These are phyloP conservation scores for Flaveria trinervia DNA, from an alignment of 129 eudicot species.

Conservation along the genomic window DNA sequence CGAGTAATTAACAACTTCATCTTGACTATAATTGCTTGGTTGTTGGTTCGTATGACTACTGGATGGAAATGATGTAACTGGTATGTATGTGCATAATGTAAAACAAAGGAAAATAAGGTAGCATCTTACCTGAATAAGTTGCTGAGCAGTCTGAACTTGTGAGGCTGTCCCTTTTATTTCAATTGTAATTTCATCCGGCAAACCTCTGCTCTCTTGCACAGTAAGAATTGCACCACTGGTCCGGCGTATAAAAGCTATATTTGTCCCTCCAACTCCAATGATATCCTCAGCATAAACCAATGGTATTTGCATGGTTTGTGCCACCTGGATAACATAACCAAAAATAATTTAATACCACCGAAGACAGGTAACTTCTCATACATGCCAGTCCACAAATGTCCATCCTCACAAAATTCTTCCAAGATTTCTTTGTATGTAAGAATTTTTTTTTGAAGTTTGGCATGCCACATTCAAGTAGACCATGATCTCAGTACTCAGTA, in stretches of 20 bases:
- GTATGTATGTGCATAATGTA: background rate
- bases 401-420: too few relatives aligned
- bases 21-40: background rate
- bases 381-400: background rate
- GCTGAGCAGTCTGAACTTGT: slow-evolving; percentile 57
- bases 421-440: too few relatives aligned
- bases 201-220: slow-evolving; percentile 58
- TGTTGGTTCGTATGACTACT: background rate
- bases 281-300: slow-evolving; percentile 72
- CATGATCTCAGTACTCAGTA: too few relatives aligned
- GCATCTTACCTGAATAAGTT: slow-evolving; percentile 55
- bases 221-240: slow-evolving; percentile 55
- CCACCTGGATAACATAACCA: slow-evolving; percentile 43
- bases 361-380: background rate
- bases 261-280: slow-evolving; percentile 78
- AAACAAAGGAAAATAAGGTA: background rate
- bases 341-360: background rate
- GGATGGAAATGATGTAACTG: background rate
- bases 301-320: slow-evolving; percentile 88
- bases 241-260: slow-evolving; percentile 60
- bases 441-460: too few relatives aligned
- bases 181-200: slow-evolving; percentile 71
- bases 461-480: too few relatives aligned
- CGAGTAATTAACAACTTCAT: too few relatives aligned
- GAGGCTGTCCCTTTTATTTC: slow-evolving; percentile 67